Percentiles rank a stretch among this genome's conserved stretches.
Conservation (phyloP, 2,329 filamentous ascomycete species). For the Cladorrhinum sp. region DNA sequence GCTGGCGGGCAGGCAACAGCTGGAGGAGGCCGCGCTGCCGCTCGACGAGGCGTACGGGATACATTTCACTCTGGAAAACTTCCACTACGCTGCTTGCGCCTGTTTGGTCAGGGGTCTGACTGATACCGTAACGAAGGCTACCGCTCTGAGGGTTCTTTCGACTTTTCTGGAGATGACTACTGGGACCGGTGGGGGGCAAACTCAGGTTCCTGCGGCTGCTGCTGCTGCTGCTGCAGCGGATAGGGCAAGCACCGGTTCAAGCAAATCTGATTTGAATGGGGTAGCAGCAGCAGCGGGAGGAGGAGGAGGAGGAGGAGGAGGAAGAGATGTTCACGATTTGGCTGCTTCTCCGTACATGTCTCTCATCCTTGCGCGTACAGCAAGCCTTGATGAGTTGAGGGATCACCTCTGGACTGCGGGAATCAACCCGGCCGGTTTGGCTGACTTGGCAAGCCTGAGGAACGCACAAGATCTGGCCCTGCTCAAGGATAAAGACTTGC, state of each 20-base stretch:
- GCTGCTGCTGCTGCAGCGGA: background rate
- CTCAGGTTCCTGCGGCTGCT: background rate
- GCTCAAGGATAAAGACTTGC: conserved; percentile 58
- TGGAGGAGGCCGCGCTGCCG: conserved; percentile 60
- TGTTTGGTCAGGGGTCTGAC: conserved; percentile 62
- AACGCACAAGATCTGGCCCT: conserved; percentile 42
- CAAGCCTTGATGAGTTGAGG: conserved; percentile 57
- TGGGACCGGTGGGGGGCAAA: background rate
- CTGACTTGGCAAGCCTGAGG: conserved; percentile 27
- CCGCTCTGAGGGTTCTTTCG: conserved; percentile 58
- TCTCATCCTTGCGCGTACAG: conserved; percentile 56
- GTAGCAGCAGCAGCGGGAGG: conserved; percentile 14
- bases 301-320: conserved; percentile 21
- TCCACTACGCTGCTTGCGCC: conserved; percentile 65
- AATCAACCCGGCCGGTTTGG: conserved; percentile 44
- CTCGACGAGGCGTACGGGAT: conserved; percentile 65
- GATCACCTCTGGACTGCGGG: conserved; percentile 61
- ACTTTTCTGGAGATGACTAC: conserved; percentile 57
- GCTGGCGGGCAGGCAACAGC: conserved; percentile 56
- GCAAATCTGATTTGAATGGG: background rate
- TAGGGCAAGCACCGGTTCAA: background rate
- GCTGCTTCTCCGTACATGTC: conserved; percentile 56
- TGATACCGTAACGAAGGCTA: conserved; percentile 57
- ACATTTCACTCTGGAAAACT: conserved; percentile 61
- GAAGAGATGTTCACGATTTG: conserved; percentile 30